phyloP scores from a whole-genome alignment of 164 flowering plant species.

The Liriodendron chinense region DNA sequence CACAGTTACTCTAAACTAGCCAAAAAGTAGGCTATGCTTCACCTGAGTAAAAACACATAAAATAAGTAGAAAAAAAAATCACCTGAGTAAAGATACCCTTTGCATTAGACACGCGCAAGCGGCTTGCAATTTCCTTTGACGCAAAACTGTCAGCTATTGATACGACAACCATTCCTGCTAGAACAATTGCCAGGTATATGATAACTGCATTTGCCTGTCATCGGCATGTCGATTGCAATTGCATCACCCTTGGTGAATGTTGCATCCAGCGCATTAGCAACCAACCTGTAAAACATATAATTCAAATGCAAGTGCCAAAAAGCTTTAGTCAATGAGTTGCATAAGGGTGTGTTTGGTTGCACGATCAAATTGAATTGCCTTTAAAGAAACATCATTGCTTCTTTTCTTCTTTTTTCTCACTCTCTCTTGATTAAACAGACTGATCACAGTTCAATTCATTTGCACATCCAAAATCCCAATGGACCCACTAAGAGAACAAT shows the following conservation, averaged over 20 bases:
- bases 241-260: constrained; percentile 80
- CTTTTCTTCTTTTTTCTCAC: no score
- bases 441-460: no score
- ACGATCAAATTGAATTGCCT: no score
- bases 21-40: neutral
- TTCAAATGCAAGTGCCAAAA: neutral
- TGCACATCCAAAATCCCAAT: neutral
- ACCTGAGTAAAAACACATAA: no score
- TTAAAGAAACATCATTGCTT: no score
- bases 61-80: neutral
- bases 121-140: constrained; percentile 78
- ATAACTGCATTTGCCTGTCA: constrained; percentile 83
- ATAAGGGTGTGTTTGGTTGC: no score
- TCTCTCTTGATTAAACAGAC: no score
- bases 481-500: neutral
- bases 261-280: constrained; percentile 80
- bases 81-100: constrained; percentile 97
- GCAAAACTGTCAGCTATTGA: constrained; percentile 97
- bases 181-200: constrained; percentile 75
- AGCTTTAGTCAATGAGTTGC: no score
- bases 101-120: constrained; percentile 77
- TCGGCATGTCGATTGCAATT: constrained; percentile 93
- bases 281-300: constrained; percentile 51
- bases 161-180: constrained; percentile 83
- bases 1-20: neutral